Conservation (phyloP, 768 basidiomycete species). For the Termitomyces sp. region DNA sequence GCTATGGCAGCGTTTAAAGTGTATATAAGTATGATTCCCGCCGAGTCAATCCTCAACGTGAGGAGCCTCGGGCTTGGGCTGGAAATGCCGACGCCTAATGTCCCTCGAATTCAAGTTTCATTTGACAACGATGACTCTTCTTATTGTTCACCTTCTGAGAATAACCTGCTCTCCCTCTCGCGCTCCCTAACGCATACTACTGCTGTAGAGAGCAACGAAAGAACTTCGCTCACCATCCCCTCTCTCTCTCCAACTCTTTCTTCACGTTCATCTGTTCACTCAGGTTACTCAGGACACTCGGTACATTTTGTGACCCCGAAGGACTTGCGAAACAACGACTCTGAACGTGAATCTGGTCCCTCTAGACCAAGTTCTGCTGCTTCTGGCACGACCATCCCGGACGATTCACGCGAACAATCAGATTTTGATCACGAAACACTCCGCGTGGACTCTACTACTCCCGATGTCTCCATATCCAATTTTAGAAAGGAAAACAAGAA, state of each 20-base stretch:
- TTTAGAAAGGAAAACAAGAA: slow-evolving; percentile 22
- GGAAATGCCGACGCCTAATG: too few relatives aligned
- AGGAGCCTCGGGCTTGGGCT: too few relatives aligned
- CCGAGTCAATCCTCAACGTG: too few relatives aligned
- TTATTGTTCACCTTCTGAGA: too few relatives aligned
- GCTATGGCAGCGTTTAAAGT: too few relatives aligned
- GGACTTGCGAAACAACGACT: slow-evolving; percentile 64
- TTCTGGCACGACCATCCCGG: slow-evolving; percentile 50
- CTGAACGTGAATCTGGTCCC: slow-evolving; percentile 39
- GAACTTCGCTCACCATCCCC: slow-evolving; percentile 5
- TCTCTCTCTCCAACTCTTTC: slow-evolving; percentile 81
- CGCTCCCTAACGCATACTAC: too few relatives aligned
- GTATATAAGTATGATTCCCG: too few relatives aligned
- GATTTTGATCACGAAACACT: slow-evolving; percentile 30
- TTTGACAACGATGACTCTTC: too few relatives aligned
- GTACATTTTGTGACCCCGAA: slow-evolving; percentile 53
- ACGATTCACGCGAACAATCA: slow-evolving; percentile 22
- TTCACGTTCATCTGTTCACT: slow-evolving; percentile 41
- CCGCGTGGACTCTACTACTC: slow-evolving; percentile 32
- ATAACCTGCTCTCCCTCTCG: too few relatives aligned
- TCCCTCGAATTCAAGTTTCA: too few relatives aligned
- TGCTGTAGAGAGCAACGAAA: too few relatives aligned
- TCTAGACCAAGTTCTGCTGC: slow-evolving; percentile 47
- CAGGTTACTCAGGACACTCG: slow-evolving; percentile 27
- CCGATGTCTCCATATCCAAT: slow-evolving; percentile 28